Conservation (phyloP, 2,329 filamentous ascomycete genomes). For the Fusarium clavum region DNA sequence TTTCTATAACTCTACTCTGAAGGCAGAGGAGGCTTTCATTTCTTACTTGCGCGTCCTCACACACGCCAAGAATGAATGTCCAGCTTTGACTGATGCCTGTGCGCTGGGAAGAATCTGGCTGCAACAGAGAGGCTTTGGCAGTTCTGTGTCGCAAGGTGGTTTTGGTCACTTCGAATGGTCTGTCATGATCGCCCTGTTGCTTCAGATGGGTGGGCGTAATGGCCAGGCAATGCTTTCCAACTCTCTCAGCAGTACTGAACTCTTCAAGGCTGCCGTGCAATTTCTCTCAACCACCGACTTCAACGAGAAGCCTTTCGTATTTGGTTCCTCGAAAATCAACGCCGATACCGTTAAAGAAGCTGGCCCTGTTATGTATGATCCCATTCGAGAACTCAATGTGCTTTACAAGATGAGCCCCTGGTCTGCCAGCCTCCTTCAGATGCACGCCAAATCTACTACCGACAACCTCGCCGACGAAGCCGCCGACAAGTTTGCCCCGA, state of each 20-base stretch:
- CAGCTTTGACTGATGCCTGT: constrained; percentile 84
- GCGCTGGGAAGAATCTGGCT: constrained; percentile 90
- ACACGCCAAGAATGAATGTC: constrained; percentile 73
- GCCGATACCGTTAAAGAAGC: constrained; percentile 56
- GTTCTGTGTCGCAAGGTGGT: constrained; percentile 77
- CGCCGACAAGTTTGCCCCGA: constrained; percentile 83
- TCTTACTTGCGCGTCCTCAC: constrained; percentile 82
- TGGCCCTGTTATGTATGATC: constrained; percentile 82
- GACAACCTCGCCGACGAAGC: constrained; percentile 78
- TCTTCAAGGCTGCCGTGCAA: constrained; percentile 95
- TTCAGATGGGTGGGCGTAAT: constrained; percentile 80
- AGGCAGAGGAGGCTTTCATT: constrained; percentile 79
- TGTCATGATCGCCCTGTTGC: constrained; percentile 79
- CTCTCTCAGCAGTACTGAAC: constrained; percentile 88
- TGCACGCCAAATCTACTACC: constrained; percentile 80
- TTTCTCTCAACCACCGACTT: constrained; percentile 83
- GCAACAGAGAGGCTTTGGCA: constrained; percentile 83
- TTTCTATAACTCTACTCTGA: constrained; percentile 89
- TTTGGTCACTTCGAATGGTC: constrained; percentile 96
- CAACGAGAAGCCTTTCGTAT: constrained; percentile 70
- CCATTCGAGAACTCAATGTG: constrained; percentile 78
- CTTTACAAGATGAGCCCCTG: constrained; percentile 91
- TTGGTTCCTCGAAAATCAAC: constrained; percentile 53
- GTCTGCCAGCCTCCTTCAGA: constrained; percentile 80
- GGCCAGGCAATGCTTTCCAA: constrained; percentile 78